Evolutionary conservation across 164 flowering plant genomes (phyloP).

Genomic region (Magnolia changhungtana): DNA sequence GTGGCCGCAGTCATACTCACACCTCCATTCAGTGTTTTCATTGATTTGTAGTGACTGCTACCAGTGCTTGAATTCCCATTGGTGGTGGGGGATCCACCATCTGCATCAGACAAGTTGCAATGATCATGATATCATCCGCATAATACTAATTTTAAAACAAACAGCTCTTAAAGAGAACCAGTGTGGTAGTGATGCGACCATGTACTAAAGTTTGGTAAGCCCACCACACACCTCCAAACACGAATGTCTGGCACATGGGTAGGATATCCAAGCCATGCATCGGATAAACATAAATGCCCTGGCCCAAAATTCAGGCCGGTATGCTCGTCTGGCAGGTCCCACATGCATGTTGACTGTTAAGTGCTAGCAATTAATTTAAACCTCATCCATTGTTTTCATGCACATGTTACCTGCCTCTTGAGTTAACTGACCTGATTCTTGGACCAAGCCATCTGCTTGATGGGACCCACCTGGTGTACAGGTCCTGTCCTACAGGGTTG

Average conservation of each 20-base stretch:
- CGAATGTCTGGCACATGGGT: background rate
- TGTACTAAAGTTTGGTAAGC: background rate
- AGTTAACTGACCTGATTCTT: background rate
- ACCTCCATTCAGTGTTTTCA: slow-evolving; percentile 18
- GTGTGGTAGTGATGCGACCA: background rate
- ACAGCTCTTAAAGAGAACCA: background rate
- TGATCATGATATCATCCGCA: background rate
- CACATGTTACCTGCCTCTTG: background rate
- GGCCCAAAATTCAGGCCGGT: background rate
- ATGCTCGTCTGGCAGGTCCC: background rate
- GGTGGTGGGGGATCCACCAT: slow-evolving; percentile 36
- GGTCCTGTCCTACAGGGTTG: too few relatives aligned
- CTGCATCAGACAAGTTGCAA: slow-evolving; percentile 29
- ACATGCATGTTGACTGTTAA: background rate
- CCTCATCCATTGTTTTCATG: background rate
- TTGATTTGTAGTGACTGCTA: slow-evolving; percentile 19
- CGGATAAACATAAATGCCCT: background rate
- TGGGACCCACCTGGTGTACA: too few relatives aligned
- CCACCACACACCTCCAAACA: background rate
- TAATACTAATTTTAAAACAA: background rate
- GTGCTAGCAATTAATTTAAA: background rate
- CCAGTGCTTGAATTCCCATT: slow-evolving; percentile 15
- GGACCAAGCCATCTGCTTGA: background rate
- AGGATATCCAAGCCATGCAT: background rate
- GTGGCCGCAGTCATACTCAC: slow-evolving; percentile 23